Conservation (phyloP, 202 grass and related monocot species). For the Cymbopogon flexuosus region DNA sequence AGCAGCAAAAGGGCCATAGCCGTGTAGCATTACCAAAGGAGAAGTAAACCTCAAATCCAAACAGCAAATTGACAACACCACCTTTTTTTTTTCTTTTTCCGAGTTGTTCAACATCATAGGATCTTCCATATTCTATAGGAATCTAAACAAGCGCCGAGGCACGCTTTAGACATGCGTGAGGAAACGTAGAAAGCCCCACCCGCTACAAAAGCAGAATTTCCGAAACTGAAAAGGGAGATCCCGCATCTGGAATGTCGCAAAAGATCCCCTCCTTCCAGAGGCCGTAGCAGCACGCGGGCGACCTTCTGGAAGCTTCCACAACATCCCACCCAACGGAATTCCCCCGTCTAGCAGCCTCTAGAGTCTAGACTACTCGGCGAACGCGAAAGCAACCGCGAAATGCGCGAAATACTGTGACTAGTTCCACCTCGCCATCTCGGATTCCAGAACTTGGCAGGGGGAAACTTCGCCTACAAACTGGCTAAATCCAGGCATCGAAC, state of each 20-base stretch:
- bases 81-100: no score
- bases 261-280: neutral
- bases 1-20: slow-evolving; percentile 12
- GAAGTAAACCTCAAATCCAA: neutral
- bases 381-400: neutral
- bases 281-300: no score
- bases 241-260: neutral
- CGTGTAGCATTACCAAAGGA: slow-evolving; percentile 20
- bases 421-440: neutral
- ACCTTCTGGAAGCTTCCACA: slow-evolving; percentile 24
- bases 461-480: neutral
- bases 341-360: neutral
- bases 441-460: neutral
- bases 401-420: neutral
- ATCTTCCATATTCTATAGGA: slow-evolving; percentile 23
- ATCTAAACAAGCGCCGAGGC: neutral
- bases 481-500: neutral
- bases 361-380: neutral
- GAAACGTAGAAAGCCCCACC: slow-evolving; percentile 14
- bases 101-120: neutral
- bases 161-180: slow-evolving; percentile 14
- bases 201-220: slow-evolving; percentile 18
- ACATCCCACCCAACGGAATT: neutral
- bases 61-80: neutral
- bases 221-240: slow-evolving; percentile 5